phyloP scores from a whole-genome alignment of 768 basidiomycete genomes.

The Russula foetens region DNA sequence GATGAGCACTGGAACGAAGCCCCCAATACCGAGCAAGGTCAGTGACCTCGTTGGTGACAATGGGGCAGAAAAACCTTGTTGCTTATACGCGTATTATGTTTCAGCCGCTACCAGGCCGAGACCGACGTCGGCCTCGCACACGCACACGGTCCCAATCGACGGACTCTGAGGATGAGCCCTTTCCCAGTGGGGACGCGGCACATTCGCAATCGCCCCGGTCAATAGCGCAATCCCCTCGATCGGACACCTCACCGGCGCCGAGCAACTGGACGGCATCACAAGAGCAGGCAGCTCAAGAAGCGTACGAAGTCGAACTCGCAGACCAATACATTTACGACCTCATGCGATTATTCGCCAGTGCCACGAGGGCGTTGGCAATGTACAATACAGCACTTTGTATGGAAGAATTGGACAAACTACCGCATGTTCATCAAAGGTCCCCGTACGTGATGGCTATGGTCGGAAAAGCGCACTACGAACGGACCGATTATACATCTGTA shows the following conservation, averaged over 20 bases:
- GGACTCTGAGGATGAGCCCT: conserved; percentile 64
- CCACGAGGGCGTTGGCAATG: conserved; percentile 61
- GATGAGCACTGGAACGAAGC: conserved; percentile 49
- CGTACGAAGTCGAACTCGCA: conserved; percentile 63
- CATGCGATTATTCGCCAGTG: conserved; percentile 73
- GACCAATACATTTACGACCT: conserved; percentile 80
- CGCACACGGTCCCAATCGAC: conserved; percentile 51
- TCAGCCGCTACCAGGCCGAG: conserved; percentile 38
- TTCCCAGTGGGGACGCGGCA: conserved; percentile 39
- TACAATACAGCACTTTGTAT: conserved; percentile 75
- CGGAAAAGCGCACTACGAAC: conserved; percentile 85
- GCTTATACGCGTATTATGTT: background rate
- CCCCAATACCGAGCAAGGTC: conserved; percentile 47
- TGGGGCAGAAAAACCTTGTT: background rate
- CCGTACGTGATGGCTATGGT: conserved; percentile 75
- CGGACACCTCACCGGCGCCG: conserved; percentile 51
- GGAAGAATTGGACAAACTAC: conserved; percentile 68
- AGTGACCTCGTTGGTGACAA: conserved; percentile 9
- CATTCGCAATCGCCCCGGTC: conserved; percentile 50
- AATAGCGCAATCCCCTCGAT: conserved; percentile 29
- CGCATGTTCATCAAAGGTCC: conserved; percentile 62
- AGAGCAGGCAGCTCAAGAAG: conserved; percentile 64
- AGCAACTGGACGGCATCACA: conserved; percentile 56
- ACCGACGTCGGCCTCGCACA: conserved; percentile 49
- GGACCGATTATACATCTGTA: conserved; percentile 82